Evolutionary conservation across 805 yeast species (phyloP), one percentile per base, ranked within the genome.

Genomic region (Saturnispora bothae): DNA sequence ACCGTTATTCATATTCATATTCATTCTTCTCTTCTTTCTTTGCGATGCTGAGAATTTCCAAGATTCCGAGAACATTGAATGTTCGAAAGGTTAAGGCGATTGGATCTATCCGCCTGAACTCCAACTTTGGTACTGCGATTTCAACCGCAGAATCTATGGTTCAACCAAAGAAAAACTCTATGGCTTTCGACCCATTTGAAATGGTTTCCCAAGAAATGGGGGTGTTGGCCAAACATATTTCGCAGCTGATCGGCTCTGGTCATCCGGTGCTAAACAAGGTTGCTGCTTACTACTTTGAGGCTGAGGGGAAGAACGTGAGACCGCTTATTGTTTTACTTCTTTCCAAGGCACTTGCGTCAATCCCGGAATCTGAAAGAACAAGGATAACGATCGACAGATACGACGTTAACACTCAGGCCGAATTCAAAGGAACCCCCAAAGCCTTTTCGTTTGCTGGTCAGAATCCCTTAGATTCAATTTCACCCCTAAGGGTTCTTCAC

Each of bases 151-250:
- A 82, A 46, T 76, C 71, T 47, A 59, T 83, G 49, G 89, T 83
- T 13, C 80, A 80, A 37, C 86, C 88, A 1, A 49, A 67, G 17
- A 42, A 18, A n/a, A 9, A 9, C 8, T 6, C 65, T 28, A 46
- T 59, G 32, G 62, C 69, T 44, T 68, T 70, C 41, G 96, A 92
- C 57, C 98, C 98, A 8, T 75, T 92, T 44, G 77, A 94, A 14
- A 71, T 89, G 33, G 98, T 92, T 13, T 79, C 94, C 29, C 80
- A 80, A 48, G 98, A 89, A 53, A 89, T 89, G 98, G 77, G 86
- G 17, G 76, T 75, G 26, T 61, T 89, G 51, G 96, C 95, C 20
- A 74, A 73, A 52, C 85, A 86, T 54, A 92, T 89, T 45, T 94
- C 95, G 34, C 64, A 69, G 15, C 66, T 92, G 38, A 78, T 89